Conservation (phyloP, 441 rosid species). For the Arabidopsis hybrid region DNA sequence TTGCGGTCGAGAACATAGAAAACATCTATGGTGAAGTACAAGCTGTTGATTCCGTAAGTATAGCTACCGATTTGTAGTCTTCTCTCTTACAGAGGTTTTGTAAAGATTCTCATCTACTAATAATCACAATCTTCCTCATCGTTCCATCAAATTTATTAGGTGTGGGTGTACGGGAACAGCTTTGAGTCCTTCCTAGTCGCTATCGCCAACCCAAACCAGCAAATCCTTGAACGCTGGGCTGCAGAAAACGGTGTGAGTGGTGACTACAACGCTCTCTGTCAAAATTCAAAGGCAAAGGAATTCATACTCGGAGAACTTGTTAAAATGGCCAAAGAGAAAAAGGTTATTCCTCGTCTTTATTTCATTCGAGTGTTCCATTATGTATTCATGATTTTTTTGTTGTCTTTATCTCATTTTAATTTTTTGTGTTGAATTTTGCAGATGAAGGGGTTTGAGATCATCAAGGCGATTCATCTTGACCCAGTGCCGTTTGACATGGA, state of each 20-base stretch:
- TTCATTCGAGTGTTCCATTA: not conserved
- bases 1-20: constrained; percentile 94
- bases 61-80: not conserved
- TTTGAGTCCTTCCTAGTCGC: constrained; percentile 88
- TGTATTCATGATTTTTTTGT: not conserved
- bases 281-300: constrained; percentile 72
- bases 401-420: not conserved
- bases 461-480: constrained; percentile 87
- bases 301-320: constrained; percentile 76
- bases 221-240: constrained; percentile 82
- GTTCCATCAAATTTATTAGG: constrained; percentile 48
- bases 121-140: constrained; percentile 13
- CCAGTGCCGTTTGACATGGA: constrained; percentile 91
- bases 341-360: constrained; percentile 47
- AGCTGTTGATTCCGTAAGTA: constrained; percentile 76
- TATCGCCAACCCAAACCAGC: constrained; percentile 77
- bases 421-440: constrained; percentile 43
- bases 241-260: constrained; percentile 62
- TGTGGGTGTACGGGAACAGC: constrained; percentile 98
- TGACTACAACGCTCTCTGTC: constrained; percentile 68
- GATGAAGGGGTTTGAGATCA: constrained; percentile 92
- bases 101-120: constrained; percentile 15
- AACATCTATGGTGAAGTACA: constrained; percentile 69
- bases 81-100: not conserved
- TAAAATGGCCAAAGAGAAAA: constrained; percentile 76